These are phyloP conservation scores for Daldinia eschscholtzii DNA, from an alignment of 2,329 filamentous ascomycete species.

Conservation along the genomic window DNA sequence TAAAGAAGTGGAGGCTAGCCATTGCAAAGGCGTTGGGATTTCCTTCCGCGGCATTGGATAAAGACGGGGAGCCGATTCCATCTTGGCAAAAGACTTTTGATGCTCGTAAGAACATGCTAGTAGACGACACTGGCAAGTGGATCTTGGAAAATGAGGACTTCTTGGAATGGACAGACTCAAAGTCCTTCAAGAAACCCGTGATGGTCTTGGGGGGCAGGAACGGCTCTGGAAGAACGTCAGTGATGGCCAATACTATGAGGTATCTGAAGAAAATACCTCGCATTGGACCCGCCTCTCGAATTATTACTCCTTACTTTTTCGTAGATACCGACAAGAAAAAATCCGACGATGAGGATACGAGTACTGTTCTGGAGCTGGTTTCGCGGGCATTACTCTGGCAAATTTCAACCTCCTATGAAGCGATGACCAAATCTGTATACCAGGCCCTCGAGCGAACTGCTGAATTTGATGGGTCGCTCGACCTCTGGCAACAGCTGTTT, in stretches of 20 bases:
- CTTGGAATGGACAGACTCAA: conserved; percentile 45
- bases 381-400: conserved; percentile 52
- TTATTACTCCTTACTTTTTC: conserved; percentile 50
- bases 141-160: conserved; percentile 44
- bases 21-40: conserved; percentile 51
- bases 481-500: conserved; percentile 52
- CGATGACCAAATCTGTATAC: conserved; percentile 52
- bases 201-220: conserved; percentile 49
- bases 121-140: conserved; percentile 51
- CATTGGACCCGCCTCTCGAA: conserved; percentile 45
- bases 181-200: conserved; percentile 42
- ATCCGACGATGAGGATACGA: conserved; percentile 48
- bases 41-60: conserved; percentile 48
- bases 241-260: conserved; percentile 51
- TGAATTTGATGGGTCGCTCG: conserved; percentile 48
- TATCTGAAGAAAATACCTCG: conserved; percentile 46
- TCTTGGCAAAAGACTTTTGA: conserved; percentile 52
- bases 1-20: conserved; percentile 49
- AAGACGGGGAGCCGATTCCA: conserved; percentile 48
- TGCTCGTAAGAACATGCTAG: conserved; percentile 48
- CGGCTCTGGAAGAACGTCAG: conserved; percentile 53
- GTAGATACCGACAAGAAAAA: conserved; percentile 51
- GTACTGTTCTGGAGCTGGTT: conserved; percentile 43
- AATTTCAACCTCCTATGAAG: conserved; percentile 51
- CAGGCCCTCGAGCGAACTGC: conserved; percentile 46